Evolutionary conservation across 306 rosid species (phyloP), one percentile per base, ranked within the genome.

Genomic region (Cucumis melo): DNA sequence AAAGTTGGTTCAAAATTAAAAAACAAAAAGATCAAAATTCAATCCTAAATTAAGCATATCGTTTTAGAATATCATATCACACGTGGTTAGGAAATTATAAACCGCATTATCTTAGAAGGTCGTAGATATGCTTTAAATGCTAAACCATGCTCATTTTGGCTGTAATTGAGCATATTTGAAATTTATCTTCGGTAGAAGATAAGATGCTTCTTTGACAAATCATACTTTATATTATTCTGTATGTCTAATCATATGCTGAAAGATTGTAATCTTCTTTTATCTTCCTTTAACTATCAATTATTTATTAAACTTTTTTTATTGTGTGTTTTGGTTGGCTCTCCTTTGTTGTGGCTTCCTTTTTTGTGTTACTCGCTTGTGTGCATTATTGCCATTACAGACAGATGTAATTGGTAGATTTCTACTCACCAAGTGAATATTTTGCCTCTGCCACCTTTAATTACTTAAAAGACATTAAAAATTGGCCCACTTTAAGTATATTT

Each of bases 151-250:
- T 62, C 10, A 62, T 16, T 62, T 34, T 34, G 19, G 44, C 68
- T 5, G 7, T 44, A 11, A 66, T 39, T 15, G 15, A 72, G 42
- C 59, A 72, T 72, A 72, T 72, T 10, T 27, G 24, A 72, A 72
- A 27, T 14, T 59, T 46, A 72, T 50, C 42, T 72, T 24, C 50
- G 15, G 59, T 81, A 23, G 51, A 74, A 64, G 67, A 70, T 46
- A 67, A 64, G 67, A 70, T 46, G 39, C 54, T 77, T 10, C 34
- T 51, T 75, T 53, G 75, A 34, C 58, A 24, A 71, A 57, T 44
- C 42, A 50, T 72, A 50, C 76, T 72, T 72, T 27, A 72, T 72
- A 50, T 48, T 72, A 72, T 72, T 72, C 76, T 72, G 59, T 8
- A 29, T 72, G 76, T 72, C 76, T 27, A 70, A 42, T 46, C 58